These are phyloP conservation scores for Mycena sanguinolenta DNA, from an alignment of 768 basidiomycete species.

Conservation along the genomic window DNA sequence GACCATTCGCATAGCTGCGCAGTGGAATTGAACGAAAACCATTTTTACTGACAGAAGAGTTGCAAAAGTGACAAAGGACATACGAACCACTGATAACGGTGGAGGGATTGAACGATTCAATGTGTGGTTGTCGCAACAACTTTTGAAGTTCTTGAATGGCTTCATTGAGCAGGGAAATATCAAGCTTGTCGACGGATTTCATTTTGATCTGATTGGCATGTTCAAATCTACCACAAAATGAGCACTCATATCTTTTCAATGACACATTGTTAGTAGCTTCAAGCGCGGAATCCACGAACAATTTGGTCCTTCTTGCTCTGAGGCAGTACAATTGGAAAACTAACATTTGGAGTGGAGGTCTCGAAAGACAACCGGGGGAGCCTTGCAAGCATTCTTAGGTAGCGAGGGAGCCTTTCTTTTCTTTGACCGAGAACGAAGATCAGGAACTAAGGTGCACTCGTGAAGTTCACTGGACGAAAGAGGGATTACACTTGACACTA, in stretches of 20 bases:
- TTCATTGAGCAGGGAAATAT: conserved; percentile 27
- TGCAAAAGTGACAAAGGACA: conserved; percentile 25
- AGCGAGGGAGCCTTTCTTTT: not conserved
- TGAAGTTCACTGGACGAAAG: not conserved
- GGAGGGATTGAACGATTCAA: conserved; percentile 7
- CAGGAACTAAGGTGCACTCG: not conserved
- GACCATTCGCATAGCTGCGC: conserved; percentile 39
- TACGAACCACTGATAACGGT: conserved; percentile 17
- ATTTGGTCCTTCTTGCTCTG: too few species aligned
- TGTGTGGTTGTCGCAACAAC: conserved; percentile 24
- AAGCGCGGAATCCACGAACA: too few species aligned
- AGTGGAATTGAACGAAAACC: conserved; percentile 31
- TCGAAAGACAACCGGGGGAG: too few species aligned
- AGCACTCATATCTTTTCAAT: too few species aligned
- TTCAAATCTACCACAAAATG: conserved; percentile 15
- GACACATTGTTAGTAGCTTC: too few species aligned
- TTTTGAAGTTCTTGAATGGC: conserved; percentile 28
- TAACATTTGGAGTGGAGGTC: too few species aligned
- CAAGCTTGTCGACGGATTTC: conserved; percentile 17
- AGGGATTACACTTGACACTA: not conserved
- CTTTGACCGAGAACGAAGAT: not conserved
- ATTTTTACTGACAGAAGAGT: conserved; percentile 16
- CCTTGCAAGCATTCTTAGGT: too few species aligned
- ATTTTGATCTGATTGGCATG: not conserved
- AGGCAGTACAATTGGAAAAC: too few species aligned